Evolutionary conservation across 352 stramenopile species (phyloP), one percentile per base, ranked within the genome.

Genomic region (Peronospora destructor): DNA sequence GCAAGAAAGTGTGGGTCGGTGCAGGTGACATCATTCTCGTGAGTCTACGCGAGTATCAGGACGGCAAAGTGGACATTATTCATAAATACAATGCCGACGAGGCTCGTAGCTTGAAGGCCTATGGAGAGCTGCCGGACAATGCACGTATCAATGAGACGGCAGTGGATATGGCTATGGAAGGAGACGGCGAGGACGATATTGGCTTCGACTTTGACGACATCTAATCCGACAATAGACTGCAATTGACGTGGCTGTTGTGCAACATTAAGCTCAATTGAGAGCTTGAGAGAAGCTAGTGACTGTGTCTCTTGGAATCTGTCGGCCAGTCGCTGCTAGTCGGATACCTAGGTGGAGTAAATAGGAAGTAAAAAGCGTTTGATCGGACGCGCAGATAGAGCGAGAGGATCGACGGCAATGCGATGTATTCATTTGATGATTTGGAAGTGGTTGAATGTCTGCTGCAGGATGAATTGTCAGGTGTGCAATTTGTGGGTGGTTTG

Each of bases 41-140:
- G 49, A 97, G 93, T 66, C 93, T 99, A 59, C 85, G 97, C 67
- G 96, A 99, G 64, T 99, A 98, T 83, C 97, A 99, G 79, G 96
- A 99, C 72, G 96, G 98, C 80, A 99, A 99, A 76, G 95, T 98
- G 42, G 96, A 99, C 66, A 92, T 99, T 63, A 97, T 99, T 61
- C 94, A 98, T 80, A 99, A 98, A 74, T 98, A 98, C 81, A 95
- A 96, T 56, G 94, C 91, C 7, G 94, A 98, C 68, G 92, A 98
- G 66, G 97, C 97, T n/a, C 87, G 96, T 50, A 98, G 97, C 59
- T 81, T 99, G 41, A 99, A 99, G 80, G 94, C 97, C 32, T 99
- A 99, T 76, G 96, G 96, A 64, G 97, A 99, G 71, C 80, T 99
- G 38, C 97, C 97, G n/a, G 96, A 99, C 65, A 95, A 95, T 56